A percentile compares a stretch with the other conserved stretches of the same genome.
These are phyloP conservation scores for Leersia perrieri DNA, from an alignment of 176 grass and related monocot genomes.

Conservation along the genomic window DNA sequence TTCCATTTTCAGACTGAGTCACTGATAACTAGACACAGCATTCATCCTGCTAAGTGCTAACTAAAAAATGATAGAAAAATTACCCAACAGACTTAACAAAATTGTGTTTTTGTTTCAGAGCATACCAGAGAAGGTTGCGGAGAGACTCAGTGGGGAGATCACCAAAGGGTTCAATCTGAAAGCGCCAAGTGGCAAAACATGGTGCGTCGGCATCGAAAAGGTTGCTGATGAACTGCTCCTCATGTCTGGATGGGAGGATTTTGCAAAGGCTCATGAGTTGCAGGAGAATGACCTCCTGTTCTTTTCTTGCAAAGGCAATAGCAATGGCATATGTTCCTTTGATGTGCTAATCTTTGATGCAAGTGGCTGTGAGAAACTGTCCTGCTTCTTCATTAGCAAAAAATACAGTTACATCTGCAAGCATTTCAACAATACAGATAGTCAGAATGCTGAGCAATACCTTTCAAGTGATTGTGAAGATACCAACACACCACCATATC, in stretches of 20 bases:
- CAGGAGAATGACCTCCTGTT: conserved; percentile 48
- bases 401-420: neutral
- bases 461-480: neutral
- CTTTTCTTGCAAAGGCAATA: no score
- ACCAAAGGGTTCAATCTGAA: conserved; percentile 21
- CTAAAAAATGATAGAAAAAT: neutral
- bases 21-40: neutral
- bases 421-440: neutral
- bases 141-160: conserved; percentile 33
- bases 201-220: conserved; percentile 9
- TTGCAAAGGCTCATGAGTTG: conserved; percentile 43
- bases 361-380: conserved; percentile 36
- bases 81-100: neutral
- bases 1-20: neutral
- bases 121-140: conserved; percentile 41
- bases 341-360: conserved; percentile 44
- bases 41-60: neutral
- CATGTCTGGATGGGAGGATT: conserved; percentile 43
- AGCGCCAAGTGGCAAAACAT: conserved; percentile 35
- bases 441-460: neutral
- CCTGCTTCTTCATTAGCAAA: neutral
- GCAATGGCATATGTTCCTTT: conserved; percentile 28
- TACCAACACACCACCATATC: neutral
- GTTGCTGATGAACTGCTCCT: conserved; percentile 14
- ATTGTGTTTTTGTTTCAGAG: conserved; percentile 18